Evolutionary conservation across 805 yeast genomes (phyloP).

Genomic region (Diddensiella transvaalensis): DNA sequence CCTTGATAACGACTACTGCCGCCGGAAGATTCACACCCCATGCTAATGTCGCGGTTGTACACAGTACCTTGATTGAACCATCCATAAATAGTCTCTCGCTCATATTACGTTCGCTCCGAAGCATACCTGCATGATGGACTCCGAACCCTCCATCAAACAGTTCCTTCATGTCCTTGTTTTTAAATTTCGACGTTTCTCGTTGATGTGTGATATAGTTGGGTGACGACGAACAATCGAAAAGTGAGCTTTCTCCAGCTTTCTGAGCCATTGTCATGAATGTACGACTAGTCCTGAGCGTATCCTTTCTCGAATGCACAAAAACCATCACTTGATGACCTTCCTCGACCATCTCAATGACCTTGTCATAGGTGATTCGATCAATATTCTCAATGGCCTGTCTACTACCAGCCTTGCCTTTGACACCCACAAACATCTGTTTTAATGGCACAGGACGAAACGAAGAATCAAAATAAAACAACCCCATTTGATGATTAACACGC

Average conservation of each 20-base stretch:
- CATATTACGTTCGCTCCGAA: conserved; percentile 81
- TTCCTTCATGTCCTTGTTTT: conserved; percentile 77
- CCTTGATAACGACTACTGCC: conserved; percentile 93
- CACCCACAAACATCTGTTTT: conserved; percentile 83
- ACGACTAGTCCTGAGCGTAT: conserved; percentile 79
- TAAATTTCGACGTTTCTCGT: conserved; percentile 63
- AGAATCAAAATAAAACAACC: conserved; percentile 92
- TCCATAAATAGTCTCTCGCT: conserved; percentile 81
- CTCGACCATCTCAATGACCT: conserved; percentile 60
- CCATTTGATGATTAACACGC: conserved; percentile 78
- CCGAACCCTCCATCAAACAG: conserved; percentile 82
- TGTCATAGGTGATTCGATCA: conserved; percentile 73
- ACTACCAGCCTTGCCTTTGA: conserved; percentile 78
- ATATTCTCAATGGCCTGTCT: conserved; percentile 64
- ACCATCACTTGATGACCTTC: conserved; percentile 91
- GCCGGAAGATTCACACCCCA: conserved; percentile 99
- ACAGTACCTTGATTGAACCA: conserved; percentile 84
- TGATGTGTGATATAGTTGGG: conserved; percentile 34
- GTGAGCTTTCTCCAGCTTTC: conserved; percentile 47
- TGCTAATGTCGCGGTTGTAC: conserved; percentile 96
- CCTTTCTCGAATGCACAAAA: conserved; percentile 93
- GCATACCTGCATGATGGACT: conserved; percentile 96
- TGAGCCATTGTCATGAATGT: conserved; percentile 67
- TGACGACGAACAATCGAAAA: conserved; percentile 55
- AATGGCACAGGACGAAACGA: conserved; percentile 92